Base-by-base conservation (phyloP, 208 protist genomes). In the Phytomonas francai region DNA sequence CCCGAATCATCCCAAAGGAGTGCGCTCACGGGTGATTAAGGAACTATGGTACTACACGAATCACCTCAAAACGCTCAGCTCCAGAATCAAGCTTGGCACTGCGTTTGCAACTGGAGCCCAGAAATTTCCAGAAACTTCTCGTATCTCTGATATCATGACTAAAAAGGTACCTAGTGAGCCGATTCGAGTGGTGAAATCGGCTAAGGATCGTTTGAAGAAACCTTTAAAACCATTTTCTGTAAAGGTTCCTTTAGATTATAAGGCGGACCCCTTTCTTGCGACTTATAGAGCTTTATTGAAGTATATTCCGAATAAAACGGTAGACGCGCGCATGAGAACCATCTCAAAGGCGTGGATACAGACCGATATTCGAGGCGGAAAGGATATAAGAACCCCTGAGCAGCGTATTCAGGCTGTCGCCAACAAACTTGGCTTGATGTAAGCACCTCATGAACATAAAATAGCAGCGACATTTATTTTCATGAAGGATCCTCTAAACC, bases 11-110 rank as follows among this genome's bases (percentile, higher is more conserved):
- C 74, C 76, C 3, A 54, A 59, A 42, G 34, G 57, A 3, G 61
- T 62, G 7, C 74, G 77, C 51, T 73, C 80, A 8, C 70, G 66
- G 34, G 65, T 60, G 51, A 80, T 85, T 32, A 82, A 83, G 67
- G 28, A 67, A 42, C 66, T 85, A 28, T 85, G 80, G 80, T 59
- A 51, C 3, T 58, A 59, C 56, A 77, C 77, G 8, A 70, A 80
- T 58, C 22, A 68, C 32, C 65, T 79, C 36, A 73, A 76, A 27
- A 72, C 31, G 14, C 33, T 81, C 28, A 63, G 70, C 32, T 29
- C 32, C 2, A 73, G 77, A 30, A 74, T 85, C 64, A 74, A 70
- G 31, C 64, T 58, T 33, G 68, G 68, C 9, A 32, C 19, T 9
- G 60, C 69, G 19, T 57, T 58, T 34, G 69, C 59, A 25, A 27